phyloP scores from a whole-genome alignment of 2,329 filamentous ascomycete species.

The Curvularia lunata region DNA sequence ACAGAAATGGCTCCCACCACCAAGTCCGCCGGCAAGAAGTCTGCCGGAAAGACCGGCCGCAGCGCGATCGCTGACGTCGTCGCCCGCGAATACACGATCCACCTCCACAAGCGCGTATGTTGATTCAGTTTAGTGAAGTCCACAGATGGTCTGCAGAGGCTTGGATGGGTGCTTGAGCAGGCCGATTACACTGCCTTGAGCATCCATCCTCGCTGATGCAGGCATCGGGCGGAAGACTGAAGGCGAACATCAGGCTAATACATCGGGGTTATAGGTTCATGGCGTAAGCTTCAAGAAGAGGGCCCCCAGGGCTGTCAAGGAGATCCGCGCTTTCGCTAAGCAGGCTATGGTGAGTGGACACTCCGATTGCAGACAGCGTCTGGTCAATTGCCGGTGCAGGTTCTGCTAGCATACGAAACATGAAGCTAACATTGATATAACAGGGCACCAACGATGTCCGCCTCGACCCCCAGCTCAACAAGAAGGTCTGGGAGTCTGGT shows the following conservation, averaged over 20 bases:
- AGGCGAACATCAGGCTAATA: conserved; percentile 54
- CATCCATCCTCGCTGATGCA: conserved; percentile 25
- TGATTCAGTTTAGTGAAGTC: conserved; percentile 75
- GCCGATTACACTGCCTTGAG: conserved; percentile 29
- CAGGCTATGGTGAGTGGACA: conserved; percentile 86
- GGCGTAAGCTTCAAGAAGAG: conserved; percentile 99
- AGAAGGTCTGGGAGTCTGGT: conserved; percentile 99
- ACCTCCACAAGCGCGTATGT: conserved; percentile 99
- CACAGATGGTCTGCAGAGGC: conserved; percentile 60
- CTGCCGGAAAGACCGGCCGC: conserved; percentile 70
- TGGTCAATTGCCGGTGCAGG: not conserved
- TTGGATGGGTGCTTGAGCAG: conserved; percentile 24
- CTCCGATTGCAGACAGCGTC: not conserved
- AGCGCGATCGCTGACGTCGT: conserved; percentile 99
- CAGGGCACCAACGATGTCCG: conserved; percentile 97
- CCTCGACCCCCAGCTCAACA: conserved; percentile 98
- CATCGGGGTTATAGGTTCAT: conserved; percentile 73
- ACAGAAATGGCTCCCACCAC: conserved; percentile 52
- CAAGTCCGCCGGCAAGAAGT: conserved; percentile 62
- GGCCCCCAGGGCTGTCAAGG: conserved; percentile 97
- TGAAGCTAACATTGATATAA: conserved; percentile 17
- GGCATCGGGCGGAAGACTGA: conserved; percentile 72
- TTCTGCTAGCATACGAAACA: not conserved
- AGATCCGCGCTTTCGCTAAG: conserved; percentile 94
- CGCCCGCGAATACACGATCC: conserved; percentile 99